Percentiles rank a stretch among this genome's conserved stretches.
Conservation (phyloP, 2,329 filamentous ascomycete species). For the Sarocladium oryzae region DNA sequence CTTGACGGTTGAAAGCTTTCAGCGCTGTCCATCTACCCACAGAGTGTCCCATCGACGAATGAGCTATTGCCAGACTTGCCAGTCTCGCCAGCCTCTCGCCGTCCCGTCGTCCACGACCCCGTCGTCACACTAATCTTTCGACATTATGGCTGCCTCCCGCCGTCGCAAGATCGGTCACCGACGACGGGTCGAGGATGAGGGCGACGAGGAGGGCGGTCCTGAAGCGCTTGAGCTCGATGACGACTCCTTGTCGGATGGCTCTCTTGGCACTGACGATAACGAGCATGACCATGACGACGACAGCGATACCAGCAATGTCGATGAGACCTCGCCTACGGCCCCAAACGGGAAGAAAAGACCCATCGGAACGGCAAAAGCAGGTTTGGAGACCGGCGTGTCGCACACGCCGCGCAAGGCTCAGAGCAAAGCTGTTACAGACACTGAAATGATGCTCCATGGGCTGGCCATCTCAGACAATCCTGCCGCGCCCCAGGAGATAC, state of each 20-base stretch:
- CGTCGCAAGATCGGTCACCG: slow-evolving; percentile 63
- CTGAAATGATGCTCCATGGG: slow-evolving; percentile 53
- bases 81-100: not conserved
- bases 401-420: slow-evolving; percentile 19
- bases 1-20: no score
- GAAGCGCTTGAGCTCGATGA: slow-evolving; percentile 54
- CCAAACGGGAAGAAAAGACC: slow-evolving; percentile 33
- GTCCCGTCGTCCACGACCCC: not conserved
- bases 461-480: slow-evolving; percentile 38
- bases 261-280: slow-evolving; percentile 55
- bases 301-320: slow-evolving; percentile 58
- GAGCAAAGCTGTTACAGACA: slow-evolving; percentile 39
- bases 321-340: slow-evolving; percentile 47
- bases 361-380: slow-evolving; percentile 34
- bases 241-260: slow-evolving; percentile 60
- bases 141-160: slow-evolving; percentile 37
- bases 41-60: not conserved
- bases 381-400: slow-evolving; percentile 28
- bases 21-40: not conserved
- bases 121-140: slow-evolving; percentile 10
- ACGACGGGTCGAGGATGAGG: slow-evolving; percentile 64
- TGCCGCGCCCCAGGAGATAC: slow-evolving; percentile 36
- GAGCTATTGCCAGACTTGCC: not conserved
- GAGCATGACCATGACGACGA: slow-evolving; percentile 51
- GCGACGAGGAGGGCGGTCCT: slow-evolving; percentile 57